Conservation (phyloP, 352 stramenopile genomes). For the Phytophthora lateralis region DNA sequence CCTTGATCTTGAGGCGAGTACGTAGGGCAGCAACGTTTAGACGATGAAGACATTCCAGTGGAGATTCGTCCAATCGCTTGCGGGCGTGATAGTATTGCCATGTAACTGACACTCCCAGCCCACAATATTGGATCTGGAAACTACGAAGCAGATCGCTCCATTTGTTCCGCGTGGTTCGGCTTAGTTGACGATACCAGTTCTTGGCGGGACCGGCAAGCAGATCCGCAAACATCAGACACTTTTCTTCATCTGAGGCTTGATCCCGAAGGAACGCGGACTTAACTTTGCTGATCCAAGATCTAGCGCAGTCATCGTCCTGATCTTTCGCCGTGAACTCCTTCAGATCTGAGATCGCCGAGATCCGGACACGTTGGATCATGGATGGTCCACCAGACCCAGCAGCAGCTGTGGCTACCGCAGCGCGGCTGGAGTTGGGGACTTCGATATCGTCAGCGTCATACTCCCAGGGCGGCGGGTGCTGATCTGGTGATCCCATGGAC, state of each 20-base stretch:
- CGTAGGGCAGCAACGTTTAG: slow-evolving; percentile 7
- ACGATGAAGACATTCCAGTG: slow-evolving; percentile 7
- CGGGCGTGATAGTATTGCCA: slow-evolving; percentile 12
- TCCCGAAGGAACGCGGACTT: slow-evolving; percentile 7
- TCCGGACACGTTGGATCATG: neutral
- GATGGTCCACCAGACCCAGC: neutral
- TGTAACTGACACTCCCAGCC: neutral
- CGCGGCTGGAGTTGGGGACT: neutral
- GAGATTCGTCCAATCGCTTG: slow-evolving; percentile 2
- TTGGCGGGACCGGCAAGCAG: slow-evolving; percentile 1
- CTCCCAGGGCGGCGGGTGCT: neutral
- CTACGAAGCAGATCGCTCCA: neutral
- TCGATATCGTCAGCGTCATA: slow-evolving; percentile 1
- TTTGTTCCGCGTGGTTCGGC: neutral
- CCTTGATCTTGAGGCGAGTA: slow-evolving; percentile 3
- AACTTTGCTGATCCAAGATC: slow-evolving; percentile 3
- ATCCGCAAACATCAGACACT: slow-evolving; percentile 4
- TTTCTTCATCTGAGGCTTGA: neutral
- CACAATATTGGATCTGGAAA: slow-evolving; percentile 12
- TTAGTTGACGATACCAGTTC: slow-evolving; percentile 7
- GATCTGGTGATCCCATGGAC: slow-evolving; percentile 1
- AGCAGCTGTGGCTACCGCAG: neutral
- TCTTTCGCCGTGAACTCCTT: slow-evolving; percentile 9
- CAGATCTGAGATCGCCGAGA: slow-evolving; percentile 8
- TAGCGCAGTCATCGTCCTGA: neutral